These are phyloP conservation scores for Globisporangium cystogenes DNA, from an alignment of 352 stramenopile genomes.

Conservation along the genomic window DNA sequence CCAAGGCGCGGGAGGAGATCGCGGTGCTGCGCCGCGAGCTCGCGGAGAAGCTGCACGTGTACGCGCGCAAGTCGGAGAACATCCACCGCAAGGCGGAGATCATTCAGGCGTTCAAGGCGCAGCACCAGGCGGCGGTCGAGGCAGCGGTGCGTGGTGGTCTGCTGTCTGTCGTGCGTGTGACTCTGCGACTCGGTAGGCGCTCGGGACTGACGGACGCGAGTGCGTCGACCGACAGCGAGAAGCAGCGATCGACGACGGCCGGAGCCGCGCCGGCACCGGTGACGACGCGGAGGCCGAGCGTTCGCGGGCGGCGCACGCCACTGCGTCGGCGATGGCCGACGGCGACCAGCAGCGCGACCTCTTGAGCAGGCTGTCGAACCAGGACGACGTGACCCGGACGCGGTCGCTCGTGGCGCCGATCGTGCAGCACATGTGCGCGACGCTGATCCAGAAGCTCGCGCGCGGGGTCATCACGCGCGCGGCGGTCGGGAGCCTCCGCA, in stretches of 20 bases:
- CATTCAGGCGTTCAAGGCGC: constrained; percentile 62
- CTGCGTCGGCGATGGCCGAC: not conserved
- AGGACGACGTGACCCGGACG: constrained; percentile 15
- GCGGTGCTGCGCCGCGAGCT: constrained; percentile 31
- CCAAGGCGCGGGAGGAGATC: constrained; percentile 33
- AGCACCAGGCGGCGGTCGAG: constrained; percentile 51
- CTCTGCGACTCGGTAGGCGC: too few relatives aligned
- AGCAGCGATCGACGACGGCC: constrained; percentile 7
- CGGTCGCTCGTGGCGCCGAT: constrained; percentile 21
- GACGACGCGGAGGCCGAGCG: not conserved
- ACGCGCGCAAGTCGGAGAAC: constrained; percentile 34
- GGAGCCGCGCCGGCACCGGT: not conserved
- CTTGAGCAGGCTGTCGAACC: constrained; percentile 9
- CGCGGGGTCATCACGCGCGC: constrained; percentile 65
- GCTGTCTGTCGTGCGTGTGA: too few relatives aligned
- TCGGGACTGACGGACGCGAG: not conserved
- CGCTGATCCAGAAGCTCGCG: constrained; percentile 68
- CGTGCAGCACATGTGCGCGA: constrained; percentile 68
- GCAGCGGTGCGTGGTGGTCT: constrained; percentile 6
- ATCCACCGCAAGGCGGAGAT: constrained; percentile 72
- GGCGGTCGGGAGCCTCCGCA: constrained; percentile 46
- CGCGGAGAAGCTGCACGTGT: constrained; percentile 51
- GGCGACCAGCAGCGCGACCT: not conserved
- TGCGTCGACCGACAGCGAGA: constrained; percentile 11
- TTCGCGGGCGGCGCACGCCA: not conserved